These are phyloP conservation scores for Chytridium lagenaria DNA, from an alignment of 371 early-diverging fungal species.

Conservation along the genomic window DNA sequence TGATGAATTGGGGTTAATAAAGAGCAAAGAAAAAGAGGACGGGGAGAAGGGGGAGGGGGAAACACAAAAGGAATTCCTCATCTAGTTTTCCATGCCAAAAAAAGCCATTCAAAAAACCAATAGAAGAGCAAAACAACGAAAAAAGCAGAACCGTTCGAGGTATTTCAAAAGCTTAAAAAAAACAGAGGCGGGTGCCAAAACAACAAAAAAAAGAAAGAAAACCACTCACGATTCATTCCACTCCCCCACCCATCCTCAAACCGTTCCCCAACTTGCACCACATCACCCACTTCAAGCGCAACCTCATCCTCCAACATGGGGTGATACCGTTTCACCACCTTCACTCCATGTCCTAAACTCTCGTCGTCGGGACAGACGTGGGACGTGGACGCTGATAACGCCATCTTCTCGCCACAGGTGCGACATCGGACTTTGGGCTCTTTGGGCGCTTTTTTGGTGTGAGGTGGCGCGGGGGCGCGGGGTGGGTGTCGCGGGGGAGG, in stretches of 20 bases:
- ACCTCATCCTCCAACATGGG: constrained; percentile 44
- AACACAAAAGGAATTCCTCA: neutral
- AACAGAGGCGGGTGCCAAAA: neutral
- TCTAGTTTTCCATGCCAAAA: too few species aligned
- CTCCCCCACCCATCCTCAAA: constrained; percentile 48
- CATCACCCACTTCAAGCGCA: constrained; percentile 39
- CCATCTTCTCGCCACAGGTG: constrained; percentile 34
- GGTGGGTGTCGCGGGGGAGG: neutral
- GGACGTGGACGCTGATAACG: constrained; percentile 14
- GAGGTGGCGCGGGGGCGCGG: neutral
- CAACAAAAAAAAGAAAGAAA: constrained; percentile 3
- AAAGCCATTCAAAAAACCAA: neutral
- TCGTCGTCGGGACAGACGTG: constrained; percentile 25
- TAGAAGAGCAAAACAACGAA: constrained; percentile 5
- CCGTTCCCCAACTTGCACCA: constrained; percentile 37
- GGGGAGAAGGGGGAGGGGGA: neutral
- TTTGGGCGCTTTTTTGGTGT: constrained; percentile 3
- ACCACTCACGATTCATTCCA: constrained; percentile 38
- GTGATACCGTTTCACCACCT: constrained; percentile 38
- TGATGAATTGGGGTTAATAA: neutral
- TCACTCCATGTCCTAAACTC: constrained; percentile 29
- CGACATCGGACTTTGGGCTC: constrained; percentile 37
- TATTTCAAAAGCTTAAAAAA: neutral
- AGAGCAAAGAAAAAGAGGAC: neutral
- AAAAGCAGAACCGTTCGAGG: neutral